phyloP scores from a whole-genome alignment of 2,329 filamentous ascomycete genomes.

The Arthroderma sp. region DNA sequence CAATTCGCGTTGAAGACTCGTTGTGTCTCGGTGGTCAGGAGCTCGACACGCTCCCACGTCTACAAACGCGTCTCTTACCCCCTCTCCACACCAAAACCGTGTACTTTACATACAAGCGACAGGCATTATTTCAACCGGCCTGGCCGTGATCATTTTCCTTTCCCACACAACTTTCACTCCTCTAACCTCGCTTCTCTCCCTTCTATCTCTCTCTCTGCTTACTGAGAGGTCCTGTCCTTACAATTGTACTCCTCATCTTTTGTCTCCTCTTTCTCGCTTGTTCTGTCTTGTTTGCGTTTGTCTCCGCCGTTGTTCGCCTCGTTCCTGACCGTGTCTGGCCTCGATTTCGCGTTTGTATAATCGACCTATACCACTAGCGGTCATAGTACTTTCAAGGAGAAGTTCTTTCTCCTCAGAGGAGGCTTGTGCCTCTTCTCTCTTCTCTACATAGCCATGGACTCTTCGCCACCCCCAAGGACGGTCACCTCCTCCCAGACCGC shows the following conservation, averaged over 20 bases:
- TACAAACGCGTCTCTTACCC: background rate
- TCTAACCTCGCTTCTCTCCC: conserved; percentile 2
- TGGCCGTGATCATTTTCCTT: conserved; percentile 7
- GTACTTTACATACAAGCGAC: conserved; percentile 9
- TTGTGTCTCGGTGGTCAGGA: background rate
- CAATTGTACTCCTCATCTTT: background rate
- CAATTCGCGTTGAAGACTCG: too few relatives aligned
- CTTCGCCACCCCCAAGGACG: conserved; percentile 25
- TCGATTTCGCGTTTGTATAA: too few relatives aligned
- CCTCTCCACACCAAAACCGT: conserved; percentile 9
- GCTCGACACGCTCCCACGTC: background rate
- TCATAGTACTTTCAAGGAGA: too few relatives aligned
- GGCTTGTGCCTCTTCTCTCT: conserved; percentile 5
- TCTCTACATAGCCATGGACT: conserved; percentile 23
- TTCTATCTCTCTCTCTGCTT: background rate
- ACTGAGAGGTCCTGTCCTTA: conserved; percentile 3
- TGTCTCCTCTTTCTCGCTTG: background rate
- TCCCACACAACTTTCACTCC: conserved; percentile 4
- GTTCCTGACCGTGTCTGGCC: too few relatives aligned
- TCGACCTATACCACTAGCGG: too few relatives aligned
- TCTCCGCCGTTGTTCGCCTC: background rate
- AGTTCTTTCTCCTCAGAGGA: background rate
- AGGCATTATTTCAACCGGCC: conserved; percentile 6
- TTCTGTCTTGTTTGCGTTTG: background rate
- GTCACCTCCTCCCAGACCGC: conserved; percentile 14